Evolutionary conservation across 495 filamentous ascomycete species (phyloP).

Genomic region (Penicillium paxilli): DNA sequence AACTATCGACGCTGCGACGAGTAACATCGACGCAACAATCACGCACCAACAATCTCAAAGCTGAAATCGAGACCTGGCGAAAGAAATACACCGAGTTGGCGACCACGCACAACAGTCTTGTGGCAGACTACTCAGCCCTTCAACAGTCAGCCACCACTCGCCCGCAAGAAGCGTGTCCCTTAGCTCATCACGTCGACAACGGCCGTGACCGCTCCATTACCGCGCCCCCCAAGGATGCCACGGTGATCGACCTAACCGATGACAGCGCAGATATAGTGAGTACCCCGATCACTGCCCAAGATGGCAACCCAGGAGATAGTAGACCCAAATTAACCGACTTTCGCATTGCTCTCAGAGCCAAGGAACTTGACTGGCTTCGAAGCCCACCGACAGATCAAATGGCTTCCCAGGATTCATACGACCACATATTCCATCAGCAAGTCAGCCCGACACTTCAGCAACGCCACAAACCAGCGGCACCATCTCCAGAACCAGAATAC

Average conservation of each 20-base stretch:
- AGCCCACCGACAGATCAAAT: neutral
- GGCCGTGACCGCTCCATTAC: neutral
- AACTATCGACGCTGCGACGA: conserved; percentile 2
- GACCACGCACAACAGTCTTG: conserved; percentile 6
- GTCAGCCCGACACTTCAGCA: neutral
- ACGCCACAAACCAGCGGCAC: no score
- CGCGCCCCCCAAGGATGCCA: neutral
- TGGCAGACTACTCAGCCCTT: conserved; percentile 7
- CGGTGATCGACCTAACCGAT: neutral
- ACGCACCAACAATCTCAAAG: neutral
- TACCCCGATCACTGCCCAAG: neutral
- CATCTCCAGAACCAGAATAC: no score
- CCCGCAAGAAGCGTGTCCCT: no score
- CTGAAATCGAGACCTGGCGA: conserved; percentile 3
- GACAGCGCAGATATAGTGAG: neutral
- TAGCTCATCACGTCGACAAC: no score
- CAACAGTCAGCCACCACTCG: no score
- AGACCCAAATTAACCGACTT: neutral
- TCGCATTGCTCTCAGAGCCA: neutral
- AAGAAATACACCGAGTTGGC: neutral
- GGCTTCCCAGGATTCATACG: neutral
- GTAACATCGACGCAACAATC: conserved; percentile 1
- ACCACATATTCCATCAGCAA: neutral
- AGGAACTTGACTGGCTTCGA: neutral
- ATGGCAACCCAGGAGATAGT: neutral